Evolutionary conservation across 179 eudicot species (phyloP).

Genomic region (Nepenthes alata): DNA sequence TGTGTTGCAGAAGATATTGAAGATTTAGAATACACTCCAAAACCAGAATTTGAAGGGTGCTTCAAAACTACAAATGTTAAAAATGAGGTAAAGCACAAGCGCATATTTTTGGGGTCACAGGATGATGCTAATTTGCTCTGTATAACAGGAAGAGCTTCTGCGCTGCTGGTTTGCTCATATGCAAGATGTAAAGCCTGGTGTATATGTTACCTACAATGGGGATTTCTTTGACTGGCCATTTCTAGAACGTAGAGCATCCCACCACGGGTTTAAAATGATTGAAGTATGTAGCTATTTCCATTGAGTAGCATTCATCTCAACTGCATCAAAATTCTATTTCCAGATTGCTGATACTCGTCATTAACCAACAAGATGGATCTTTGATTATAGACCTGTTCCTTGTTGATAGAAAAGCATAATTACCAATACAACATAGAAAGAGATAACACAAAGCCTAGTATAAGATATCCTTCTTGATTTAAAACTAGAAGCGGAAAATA

Average conservation of each 20-base stretch:
- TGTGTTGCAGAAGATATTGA: conserved; percentile 97
- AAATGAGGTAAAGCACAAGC: conserved; percentile 53
- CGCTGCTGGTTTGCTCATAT: conserved; percentile 81
- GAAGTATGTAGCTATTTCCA: conserved; percentile 40
- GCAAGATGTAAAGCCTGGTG: conserved; percentile 90
- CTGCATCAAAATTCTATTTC: too few species aligned
- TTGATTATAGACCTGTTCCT: too few species aligned
- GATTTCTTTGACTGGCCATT: conserved; percentile 99
- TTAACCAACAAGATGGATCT: too few species aligned
- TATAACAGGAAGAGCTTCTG: conserved; percentile 64
- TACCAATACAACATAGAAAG: too few species aligned
- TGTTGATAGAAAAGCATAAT: too few species aligned
- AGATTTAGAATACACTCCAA: conserved; percentile 92
- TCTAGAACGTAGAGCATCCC: conserved; percentile 80
- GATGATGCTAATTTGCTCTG: conserved; percentile 2
- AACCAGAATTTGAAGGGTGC: conserved; percentile 88
- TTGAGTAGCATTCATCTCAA: not conserved
- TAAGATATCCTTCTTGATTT: too few species aligned
- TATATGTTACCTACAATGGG: conserved; percentile 94
- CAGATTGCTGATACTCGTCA: too few species aligned
- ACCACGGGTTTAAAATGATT: conserved; percentile 74
- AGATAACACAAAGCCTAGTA: too few species aligned
- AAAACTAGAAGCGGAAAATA: too few species aligned
- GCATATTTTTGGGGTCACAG: not conserved
- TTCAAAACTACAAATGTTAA: conserved; percentile 78